phyloP scores from a whole-genome alignment of 2,329 filamentous ascomycete species.

The Bipolaris zeicola region DNA sequence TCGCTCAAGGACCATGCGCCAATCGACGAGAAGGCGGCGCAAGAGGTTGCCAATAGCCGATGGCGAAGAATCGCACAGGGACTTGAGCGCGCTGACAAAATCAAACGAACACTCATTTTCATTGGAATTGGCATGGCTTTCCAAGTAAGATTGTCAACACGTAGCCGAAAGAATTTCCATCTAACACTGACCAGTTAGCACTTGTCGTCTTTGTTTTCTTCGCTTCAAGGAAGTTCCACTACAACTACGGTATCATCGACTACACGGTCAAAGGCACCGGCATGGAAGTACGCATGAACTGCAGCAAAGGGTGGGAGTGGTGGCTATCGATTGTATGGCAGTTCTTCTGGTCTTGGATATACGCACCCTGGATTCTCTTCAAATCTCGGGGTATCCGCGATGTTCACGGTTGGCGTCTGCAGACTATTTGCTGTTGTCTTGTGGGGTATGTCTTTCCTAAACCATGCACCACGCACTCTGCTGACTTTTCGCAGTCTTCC shows the following conservation, averaged over 20 bases:
- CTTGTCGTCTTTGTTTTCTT: constrained; percentile 32
- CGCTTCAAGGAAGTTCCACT: constrained; percentile 42
- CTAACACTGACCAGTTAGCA: background rate
- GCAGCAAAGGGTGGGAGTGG: constrained; percentile 46
- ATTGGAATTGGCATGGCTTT: constrained; percentile 36
- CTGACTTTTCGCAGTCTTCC: constrained; percentile 31
- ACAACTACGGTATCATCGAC: constrained; percentile 38
- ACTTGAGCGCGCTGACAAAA: constrained; percentile 32
- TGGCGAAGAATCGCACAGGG: constrained; percentile 32
- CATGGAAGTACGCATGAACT: constrained; percentile 30
- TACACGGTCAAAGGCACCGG: constrained; percentile 35
- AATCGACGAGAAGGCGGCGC: constrained; percentile 31
- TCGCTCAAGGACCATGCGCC: constrained; percentile 30
- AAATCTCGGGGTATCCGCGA: constrained; percentile 42
- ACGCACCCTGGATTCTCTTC: constrained; percentile 44
- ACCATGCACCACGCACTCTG: background rate
- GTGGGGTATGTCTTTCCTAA: constrained; percentile 31
- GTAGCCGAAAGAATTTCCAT: background rate
- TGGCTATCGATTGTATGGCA: constrained; percentile 46
- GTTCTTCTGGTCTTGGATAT: constrained; percentile 46
- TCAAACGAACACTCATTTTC: constrained; percentile 34
- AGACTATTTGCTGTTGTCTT: constrained; percentile 44
- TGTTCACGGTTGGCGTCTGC: constrained; percentile 41
- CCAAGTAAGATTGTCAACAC: constrained; percentile 26
- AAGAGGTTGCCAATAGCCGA: constrained; percentile 30